phyloP scores from a whole-genome alignment of 352 stramenopile species.

The Phytopythium chamaehyphon region DNA sequence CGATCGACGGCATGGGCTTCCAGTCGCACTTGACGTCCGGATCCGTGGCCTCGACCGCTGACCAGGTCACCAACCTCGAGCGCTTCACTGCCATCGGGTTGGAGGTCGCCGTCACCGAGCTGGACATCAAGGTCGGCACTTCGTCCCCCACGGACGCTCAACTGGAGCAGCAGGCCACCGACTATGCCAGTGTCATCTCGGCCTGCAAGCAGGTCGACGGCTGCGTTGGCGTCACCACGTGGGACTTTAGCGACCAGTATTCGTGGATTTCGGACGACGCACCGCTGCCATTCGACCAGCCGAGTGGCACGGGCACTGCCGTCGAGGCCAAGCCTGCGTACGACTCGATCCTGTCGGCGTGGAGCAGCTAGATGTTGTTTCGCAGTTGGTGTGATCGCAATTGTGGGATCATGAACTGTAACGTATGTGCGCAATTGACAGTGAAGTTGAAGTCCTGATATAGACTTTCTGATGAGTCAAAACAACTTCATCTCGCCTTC shows the following conservation, averaged over 20 bases:
- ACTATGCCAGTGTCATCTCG: constrained; percentile 12
- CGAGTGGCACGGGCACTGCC: constrained; percentile 14
- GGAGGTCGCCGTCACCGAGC: constrained; percentile 24
- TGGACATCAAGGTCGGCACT: constrained; percentile 21
- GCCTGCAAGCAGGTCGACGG: constrained; percentile 25
- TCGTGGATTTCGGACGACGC: constrained; percentile 17
- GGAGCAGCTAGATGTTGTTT: too few species aligned
- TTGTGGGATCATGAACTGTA: too few species aligned
- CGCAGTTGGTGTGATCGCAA: too few species aligned
- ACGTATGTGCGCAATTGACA: too few species aligned
- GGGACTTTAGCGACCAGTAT: constrained; percentile 22
- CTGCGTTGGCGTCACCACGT: constrained; percentile 11
- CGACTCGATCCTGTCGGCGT: constrained; percentile 16
- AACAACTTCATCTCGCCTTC: too few species aligned
- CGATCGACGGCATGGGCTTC: constrained; percentile 25
- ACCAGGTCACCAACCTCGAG: constrained; percentile 26
- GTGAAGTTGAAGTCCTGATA: too few species aligned
- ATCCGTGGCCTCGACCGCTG: constrained; percentile 9
- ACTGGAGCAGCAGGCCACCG: constrained; percentile 13
- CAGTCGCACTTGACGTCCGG: constrained; percentile 9
- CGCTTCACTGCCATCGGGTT: constrained; percentile 20
- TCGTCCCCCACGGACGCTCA: constrained; percentile 23
- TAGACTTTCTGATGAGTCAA: too few species aligned
- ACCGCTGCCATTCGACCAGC: constrained; percentile 25
- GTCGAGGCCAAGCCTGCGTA: constrained; percentile 26